Evolutionary conservation across 139 green algal species (phyloP).

Genomic region (Closterium sp.): DNA sequence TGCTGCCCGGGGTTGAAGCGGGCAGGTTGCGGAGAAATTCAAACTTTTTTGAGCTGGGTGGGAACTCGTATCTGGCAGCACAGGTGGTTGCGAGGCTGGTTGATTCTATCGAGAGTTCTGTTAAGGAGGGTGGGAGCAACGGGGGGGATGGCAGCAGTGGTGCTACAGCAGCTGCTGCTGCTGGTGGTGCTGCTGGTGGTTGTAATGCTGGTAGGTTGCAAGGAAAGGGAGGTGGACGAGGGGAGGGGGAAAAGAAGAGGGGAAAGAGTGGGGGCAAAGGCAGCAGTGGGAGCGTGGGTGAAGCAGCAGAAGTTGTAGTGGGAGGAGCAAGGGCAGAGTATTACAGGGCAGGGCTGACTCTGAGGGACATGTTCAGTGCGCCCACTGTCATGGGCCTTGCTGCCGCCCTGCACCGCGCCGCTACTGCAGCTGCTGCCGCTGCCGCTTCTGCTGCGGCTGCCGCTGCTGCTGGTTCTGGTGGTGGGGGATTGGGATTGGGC

Average conservation of each 20-base stretch:
- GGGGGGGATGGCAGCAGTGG: not conserved
- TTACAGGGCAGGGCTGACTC: not conserved
- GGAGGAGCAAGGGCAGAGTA: not conserved
- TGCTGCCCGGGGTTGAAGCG: conserved; percentile 7
- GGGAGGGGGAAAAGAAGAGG: not conserved
- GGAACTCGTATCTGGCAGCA: conserved; percentile 21
- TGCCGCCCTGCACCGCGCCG: not conserved
- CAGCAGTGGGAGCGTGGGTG: not conserved
- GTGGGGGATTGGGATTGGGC: not conserved
- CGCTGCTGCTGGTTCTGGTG: not conserved
- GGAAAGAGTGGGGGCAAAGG: not conserved
- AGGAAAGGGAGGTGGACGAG: not conserved
- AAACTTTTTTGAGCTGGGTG: conserved; percentile 32
- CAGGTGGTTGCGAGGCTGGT: conserved; percentile 8
- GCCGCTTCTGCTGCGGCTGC: not conserved
- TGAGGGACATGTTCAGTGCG: not conserved
- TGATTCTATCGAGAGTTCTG: not conserved
- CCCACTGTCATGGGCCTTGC: not conserved
- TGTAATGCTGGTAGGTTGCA: not conserved
- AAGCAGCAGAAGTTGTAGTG: not conserved
- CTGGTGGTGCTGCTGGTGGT: not conserved
- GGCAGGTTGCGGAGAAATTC: not conserved
- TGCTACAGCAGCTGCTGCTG: not conserved
- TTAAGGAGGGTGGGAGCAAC: not conserved
- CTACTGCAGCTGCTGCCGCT: not conserved